Base-by-base conservation (phyloP, 2,329 filamentous ascomycete genomes). In the Monosporascus sp. region DNA sequence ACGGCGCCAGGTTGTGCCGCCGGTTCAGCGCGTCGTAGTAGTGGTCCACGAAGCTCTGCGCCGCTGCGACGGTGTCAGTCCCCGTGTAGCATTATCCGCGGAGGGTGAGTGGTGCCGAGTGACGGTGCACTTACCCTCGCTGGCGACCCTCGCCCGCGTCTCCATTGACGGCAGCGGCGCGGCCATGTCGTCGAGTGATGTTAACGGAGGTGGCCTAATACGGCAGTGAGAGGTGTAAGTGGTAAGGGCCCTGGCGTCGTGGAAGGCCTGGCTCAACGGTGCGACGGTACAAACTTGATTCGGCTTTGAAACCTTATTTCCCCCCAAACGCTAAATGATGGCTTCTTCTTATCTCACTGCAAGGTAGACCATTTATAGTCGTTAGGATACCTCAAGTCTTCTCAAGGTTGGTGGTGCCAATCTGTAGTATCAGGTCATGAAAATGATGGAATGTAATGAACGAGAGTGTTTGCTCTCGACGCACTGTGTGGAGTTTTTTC, bases 1-100 rank as follows among this genome's bases (percentile, higher is more conserved):
- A 95, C n/a, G 74, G 73, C 18, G 79, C 67, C 15, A 96, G 78
- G 9, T 76, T 74, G 44, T 74, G 70, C 57, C 80, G 77, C 54
- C 77, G 79, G 70, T 87, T 84, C 50, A 95, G 75, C n/a, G 87
- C 80, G 27, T 79, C 76, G 73, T 96, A 96, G 75, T 88, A 96
- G 57, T 80, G 77, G 56, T 86, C 83, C 60, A 87, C 78, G 63
- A 96, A 93, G 51, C 73, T 75, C 61, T 87, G 81, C 50, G 89
- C 87, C 55, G 86, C 89, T 89, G 60, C 27, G 45, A 24, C 20
- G n/a, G 20, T 7, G 37, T 39, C 38, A 39, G 38, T 17, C 18
- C 38, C 6, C 38, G 9, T 11, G 38, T 5, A 39, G 18, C 6
- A 8, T 8, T 18, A 39, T 17, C 24, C 6, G 35, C 7, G n/a